Conservation (phyloP, 768 basidiomycete genomes). For the Hydnum rufescens region DNA sequence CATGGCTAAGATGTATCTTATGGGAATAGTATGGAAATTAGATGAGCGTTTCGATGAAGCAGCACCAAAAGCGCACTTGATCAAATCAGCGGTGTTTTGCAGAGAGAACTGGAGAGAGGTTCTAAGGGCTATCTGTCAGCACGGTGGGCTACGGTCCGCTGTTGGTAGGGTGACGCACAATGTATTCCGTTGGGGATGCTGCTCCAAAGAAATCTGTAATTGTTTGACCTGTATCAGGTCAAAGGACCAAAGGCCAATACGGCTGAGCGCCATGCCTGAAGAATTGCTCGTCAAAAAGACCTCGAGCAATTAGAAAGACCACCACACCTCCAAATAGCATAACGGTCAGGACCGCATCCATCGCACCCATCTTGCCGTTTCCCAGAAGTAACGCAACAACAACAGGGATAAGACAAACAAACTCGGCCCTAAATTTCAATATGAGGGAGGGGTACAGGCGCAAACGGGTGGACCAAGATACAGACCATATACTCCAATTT, state of each 20-base stretch:
- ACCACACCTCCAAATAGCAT: slow-evolving; percentile 26
- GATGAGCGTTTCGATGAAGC: too few species aligned
- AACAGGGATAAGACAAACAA: slow-evolving; percentile 27
- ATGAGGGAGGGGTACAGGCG: background rate
- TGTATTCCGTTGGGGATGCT: slow-evolving; percentile 27
- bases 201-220: slow-evolving; percentile 25
- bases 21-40: slow-evolving; percentile 11
- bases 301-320: background rate
- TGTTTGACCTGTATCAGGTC: slow-evolving; percentile 32
- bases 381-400: slow-evolving; percentile 11
- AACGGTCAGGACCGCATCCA: too few species aligned
- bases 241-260: slow-evolving; percentile 33
- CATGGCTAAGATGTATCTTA: slow-evolving; percentile 21
- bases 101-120: slow-evolving; percentile 22
- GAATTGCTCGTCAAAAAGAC: background rate
- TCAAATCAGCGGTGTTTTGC: slow-evolving; percentile 18
- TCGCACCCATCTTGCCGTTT: slow-evolving; percentile 12
- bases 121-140: slow-evolving; percentile 7
- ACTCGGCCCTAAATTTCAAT: slow-evolving; percentile 19
- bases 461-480: background rate
- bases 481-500: slow-evolving; percentile 30
- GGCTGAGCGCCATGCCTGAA: slow-evolving; percentile 26
- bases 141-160: background rate
- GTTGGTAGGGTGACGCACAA: slow-evolving; percentile 13
- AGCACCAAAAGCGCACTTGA: slow-evolving; percentile 8